Base-by-base conservation (phyloP, 2,329 filamentous ascomycete species). In the Lecanoromycetidae sp. region DNA sequence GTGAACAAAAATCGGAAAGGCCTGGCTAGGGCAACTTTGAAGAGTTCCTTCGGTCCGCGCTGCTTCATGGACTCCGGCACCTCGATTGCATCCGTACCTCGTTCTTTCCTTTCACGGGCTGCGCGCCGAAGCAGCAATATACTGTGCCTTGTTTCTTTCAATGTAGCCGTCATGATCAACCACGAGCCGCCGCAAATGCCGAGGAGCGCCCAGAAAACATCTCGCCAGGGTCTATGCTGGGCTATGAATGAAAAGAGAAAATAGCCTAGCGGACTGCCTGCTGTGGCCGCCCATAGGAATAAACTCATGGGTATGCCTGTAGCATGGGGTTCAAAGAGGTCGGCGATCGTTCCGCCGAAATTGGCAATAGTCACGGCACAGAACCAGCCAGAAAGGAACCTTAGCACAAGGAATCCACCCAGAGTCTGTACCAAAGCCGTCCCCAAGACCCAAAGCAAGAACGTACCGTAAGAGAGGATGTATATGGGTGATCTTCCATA, bases 251-350 rank as follows among this genome's bases (percentile, higher is more conserved):
- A 68, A 55, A 71, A 48, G 7, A 70, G 55, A 22, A 71, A 67
- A 52, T 67, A 71, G 0, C 68, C 68, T 7, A 65, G 64, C 1
- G 69, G 68, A 12, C 63, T 67, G 0, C 68, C 69, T 13, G 63
- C 63, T 0, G 68, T 70, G 0, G 69, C 68, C 1, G 69, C 69
- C 64, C 69, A 71, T 1, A 71, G 61, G 33, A 68, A 70, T 34
- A 65, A 56, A 4, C 59, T 61, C 64, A 68, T 67, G 0, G 57
- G 54, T 19, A 52, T 49, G 3, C 57, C 57, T 20, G 56, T 58
- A 17, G 54, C 41, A 20, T 55, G 52, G 26, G 47, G 42, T n/a
- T 52, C 50, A 34, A 66, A 66, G 36, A 72, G 57, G 52, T 71
- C 66, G 2, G 68, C 67, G 35, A 71, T 68, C 0, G 66, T 66